Base-by-base conservation (phyloP, 2,329 filamentous ascomycete genomes). In the Aspergillus transmontanensis region DNA sequence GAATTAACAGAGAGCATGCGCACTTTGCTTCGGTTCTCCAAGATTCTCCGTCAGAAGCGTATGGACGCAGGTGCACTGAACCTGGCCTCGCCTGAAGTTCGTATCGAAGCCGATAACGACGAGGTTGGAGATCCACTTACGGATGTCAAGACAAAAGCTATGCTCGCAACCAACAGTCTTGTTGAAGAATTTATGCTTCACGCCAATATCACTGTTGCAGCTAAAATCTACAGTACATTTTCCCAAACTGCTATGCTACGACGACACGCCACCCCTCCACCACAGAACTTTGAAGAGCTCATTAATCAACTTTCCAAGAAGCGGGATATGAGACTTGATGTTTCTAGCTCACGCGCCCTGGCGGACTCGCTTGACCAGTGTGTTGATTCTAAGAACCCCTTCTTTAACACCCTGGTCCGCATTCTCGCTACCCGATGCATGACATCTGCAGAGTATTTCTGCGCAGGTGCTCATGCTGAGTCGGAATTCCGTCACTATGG, bases 181-280 rank as follows among this genome's bases (percentile, higher is more conserved):
- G 96, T 99, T 32, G 95, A 99, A 76, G 95, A 99, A 76, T 98
- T 99, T 84, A 99, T 99, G 95, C 84, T 99, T 74, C 91, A 98
- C 76, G 96, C 95, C 83, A 99, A 99, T 81, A 93, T 93, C 73
- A 94, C 90, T 70, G 96, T 99, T 34, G 95, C 94, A 7, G 86
- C 89, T 68, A 94, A 93, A 78, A 96, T 96, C 74, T 93, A 96
- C 81, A 87, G 91, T 56, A 89, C 93, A 3, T 98, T 97, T 79
- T 94, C 95, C 0, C 94, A 99, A 79, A 98, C 94, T 0, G 95
- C 95, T 56, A 89, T 99, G 71, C 87, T 99, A 19, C 92, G 94
- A 66, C 91, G 95, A 63, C 95, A 99, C 84, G 93, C 87, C 21
- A 89, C 94, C 16, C 95, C 96, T 4, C 95, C 95, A 9, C 94